Conservation (phyloP, 2,329 filamentous ascomycete genomes). For the Gyromitra esculenta region DNA sequence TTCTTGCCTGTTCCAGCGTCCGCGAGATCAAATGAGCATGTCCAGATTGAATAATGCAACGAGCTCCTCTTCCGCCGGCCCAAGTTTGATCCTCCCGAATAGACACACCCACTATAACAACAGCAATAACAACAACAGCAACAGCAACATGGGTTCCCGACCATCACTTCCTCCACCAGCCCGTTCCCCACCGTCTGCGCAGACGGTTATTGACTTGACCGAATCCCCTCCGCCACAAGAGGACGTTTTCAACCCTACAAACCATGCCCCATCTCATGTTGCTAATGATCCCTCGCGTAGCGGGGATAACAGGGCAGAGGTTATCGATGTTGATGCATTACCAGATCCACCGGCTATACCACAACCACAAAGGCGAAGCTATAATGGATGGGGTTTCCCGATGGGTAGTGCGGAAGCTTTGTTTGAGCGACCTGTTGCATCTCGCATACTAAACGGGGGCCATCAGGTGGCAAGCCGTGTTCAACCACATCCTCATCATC, state of each 20-base stretch:
- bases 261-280: constrained; percentile 9
- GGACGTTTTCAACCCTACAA: constrained; percentile 21
- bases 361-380: constrained; percentile 34
- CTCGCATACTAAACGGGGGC: constrained; percentile 59
- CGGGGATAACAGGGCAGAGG: constrained; percentile 51
- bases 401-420: constrained; percentile 50
- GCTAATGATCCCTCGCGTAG: constrained; percentile 25
- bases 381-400: constrained; percentile 2
- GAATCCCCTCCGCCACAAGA: constrained; percentile 59
- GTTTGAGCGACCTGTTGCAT: constrained; percentile 54
- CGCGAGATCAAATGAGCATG: constrained; percentile 48
- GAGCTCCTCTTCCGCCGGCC: constrained; percentile 30
- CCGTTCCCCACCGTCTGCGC: constrained; percentile 38
- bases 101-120: constrained; percentile 25
- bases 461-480: constrained; percentile 59
- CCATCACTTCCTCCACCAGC: constrained; percentile 42
- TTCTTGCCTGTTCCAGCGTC: constrained; percentile 30
- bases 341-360: constrained; percentile 54
- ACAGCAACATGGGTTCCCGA: constrained; percentile 38
- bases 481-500: constrained; percentile 52
- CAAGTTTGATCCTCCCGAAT: constrained; percentile 48
- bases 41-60: constrained; percentile 41
- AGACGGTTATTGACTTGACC: constrained; percentile 63
- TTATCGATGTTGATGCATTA: constrained; percentile 58
- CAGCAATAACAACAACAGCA: constrained; percentile 27